phyloP scores from a whole-genome alignment of 116 monocot genomes.

The Posidonia oceanica region DNA sequence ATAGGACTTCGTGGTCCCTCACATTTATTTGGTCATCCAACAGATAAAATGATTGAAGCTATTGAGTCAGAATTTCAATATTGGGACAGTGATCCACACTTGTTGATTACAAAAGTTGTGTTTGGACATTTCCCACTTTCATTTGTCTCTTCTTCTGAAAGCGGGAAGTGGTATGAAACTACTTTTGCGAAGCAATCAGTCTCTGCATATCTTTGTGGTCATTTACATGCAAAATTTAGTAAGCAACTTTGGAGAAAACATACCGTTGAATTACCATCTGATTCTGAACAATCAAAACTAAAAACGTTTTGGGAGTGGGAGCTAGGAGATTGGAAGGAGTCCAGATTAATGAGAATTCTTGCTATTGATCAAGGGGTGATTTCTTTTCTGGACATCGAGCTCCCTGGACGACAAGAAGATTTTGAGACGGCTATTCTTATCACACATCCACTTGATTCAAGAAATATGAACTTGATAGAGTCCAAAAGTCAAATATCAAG shows the following conservation, averaged over 20 bases:
- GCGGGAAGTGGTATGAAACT: conserved; percentile 41
- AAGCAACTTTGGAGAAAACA: conserved; percentile 60
- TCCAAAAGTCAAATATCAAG: conserved; percentile 16
- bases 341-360: conserved; percentile 55
- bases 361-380: conserved; percentile 60
- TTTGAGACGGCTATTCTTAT: conserved; percentile 53
- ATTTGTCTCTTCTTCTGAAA: conserved; percentile 60
- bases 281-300: conserved; percentile 3
- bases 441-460: conserved; percentile 67
- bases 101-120: conserved; percentile 40
- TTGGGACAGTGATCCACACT: conserved; percentile 23
- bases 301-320: conserved; percentile 88
- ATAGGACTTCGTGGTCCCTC: conserved; percentile 71
- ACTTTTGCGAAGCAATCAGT: conserved; percentile 48
- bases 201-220: conserved; percentile 76
- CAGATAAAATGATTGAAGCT: conserved; percentile 31
- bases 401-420: conserved; percentile 11
- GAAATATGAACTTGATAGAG: conserved; percentile 36
- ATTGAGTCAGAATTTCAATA: conserved; percentile 45
- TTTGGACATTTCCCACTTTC: conserved; percentile 89
- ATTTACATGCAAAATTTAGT: conserved; percentile 66
- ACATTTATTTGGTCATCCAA: conserved; percentile 88
- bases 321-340: conserved; percentile 86
- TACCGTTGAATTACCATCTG: conserved; percentile 11
- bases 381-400: conserved; percentile 54